Conservation (phyloP, 257 asterid species). For the Cordia subcordata region DNA sequence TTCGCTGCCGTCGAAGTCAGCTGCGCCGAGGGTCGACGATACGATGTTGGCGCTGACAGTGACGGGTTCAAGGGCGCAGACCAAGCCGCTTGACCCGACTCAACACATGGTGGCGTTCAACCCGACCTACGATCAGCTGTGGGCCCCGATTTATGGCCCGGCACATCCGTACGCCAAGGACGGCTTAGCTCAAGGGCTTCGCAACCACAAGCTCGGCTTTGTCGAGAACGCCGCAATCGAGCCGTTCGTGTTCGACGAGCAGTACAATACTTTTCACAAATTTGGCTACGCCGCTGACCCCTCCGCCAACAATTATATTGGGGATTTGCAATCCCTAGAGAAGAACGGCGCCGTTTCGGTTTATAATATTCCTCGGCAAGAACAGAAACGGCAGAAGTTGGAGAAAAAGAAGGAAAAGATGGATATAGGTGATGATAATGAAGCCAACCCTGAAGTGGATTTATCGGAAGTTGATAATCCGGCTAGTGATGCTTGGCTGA, state of each 20-base stretch:
- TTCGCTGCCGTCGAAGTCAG: constrained; percentile 68
- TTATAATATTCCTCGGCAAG: constrained; percentile 73
- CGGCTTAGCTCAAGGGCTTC: constrained; percentile 93
- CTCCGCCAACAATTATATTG: constrained; percentile 60
- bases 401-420: constrained; percentile 79
- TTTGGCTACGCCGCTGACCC: constrained; percentile 97
- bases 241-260: constrained; percentile 88
- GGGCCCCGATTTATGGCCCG: constrained; percentile 94
- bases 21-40: constrained; percentile 90
- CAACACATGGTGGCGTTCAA: constrained; percentile 86
- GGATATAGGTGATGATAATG: constrained; percentile 47
- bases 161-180: constrained; percentile 96
- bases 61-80: constrained; percentile 50
- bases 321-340: constrained; percentile 63
- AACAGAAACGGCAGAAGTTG: constrained; percentile 76
- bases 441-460: constrained; percentile 25
- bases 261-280: constrained; percentile 87
- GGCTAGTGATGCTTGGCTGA: constrained; percentile 73
- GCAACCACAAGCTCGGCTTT: constrained; percentile 93
- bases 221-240: constrained; percentile 79
- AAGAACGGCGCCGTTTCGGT: constrained; percentile 61
- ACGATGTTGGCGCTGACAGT: constrained; percentile 85
- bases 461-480: constrained; percentile 64
- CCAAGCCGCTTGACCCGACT: constrained; percentile 81
- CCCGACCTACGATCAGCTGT: constrained; percentile 90